A percentile compares a stretch with the other conserved stretches of the same genome.
These are phyloP conservation scores for Agrostemma githago DNA, from an alignment of 148 eudicot species.

Conservation along the genomic window DNA sequence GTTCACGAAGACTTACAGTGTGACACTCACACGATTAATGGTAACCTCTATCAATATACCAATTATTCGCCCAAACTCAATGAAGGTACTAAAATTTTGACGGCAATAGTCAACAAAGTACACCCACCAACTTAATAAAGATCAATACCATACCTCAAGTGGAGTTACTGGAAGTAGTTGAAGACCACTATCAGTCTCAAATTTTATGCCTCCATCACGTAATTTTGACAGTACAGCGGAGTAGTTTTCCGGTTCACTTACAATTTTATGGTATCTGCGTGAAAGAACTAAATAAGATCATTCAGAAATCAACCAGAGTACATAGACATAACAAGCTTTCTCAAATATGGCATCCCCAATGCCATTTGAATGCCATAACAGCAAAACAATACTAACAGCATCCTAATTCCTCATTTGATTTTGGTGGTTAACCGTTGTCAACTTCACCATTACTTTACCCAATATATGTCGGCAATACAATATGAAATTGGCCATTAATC, in stretches of 20 bases:
- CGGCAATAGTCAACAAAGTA: neutral
- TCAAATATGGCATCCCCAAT: neutral
- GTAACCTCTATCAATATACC: neutral
- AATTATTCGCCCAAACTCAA: too few species aligned
- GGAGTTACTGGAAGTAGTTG: conserved; percentile 66
- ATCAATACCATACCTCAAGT: conserved; percentile 55
- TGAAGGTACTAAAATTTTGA: neutral
- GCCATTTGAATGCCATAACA: neutral
- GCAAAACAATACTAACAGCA: neutral
- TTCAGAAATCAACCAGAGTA: conserved; percentile 6
- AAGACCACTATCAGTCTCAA: conserved; percentile 79
- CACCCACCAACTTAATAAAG: neutral
- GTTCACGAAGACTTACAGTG: conserved; percentile 12
- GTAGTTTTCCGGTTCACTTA: conserved; percentile 67
- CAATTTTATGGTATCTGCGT: conserved; percentile 70
- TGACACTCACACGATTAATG: neutral
- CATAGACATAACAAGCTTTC: neutral
- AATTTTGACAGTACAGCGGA: conserved; percentile 60
- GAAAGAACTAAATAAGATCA: conserved; percentile 7
- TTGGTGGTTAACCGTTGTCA: neutral
- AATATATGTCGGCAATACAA: neutral
- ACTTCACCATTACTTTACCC: neutral
- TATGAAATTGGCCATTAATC: neutral
- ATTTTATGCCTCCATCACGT: conserved; percentile 72
- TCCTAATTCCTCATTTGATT: neutral